Base-by-base conservation (phyloP, 2,329 filamentous ascomycete species). In the Phialophora macrospora region DNA sequence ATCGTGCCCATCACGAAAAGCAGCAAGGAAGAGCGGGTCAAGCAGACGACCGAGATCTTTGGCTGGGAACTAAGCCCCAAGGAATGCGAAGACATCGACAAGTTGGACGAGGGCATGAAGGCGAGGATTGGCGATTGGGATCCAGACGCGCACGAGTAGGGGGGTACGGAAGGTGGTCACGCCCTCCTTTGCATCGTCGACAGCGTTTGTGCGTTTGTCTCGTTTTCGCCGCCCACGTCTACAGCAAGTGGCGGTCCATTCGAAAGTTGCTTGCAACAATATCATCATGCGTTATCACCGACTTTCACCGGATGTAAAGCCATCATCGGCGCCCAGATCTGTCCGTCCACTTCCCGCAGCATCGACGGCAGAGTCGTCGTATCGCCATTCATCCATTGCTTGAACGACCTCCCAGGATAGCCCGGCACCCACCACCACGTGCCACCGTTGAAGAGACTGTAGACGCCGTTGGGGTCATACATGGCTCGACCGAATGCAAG, bases 311-410 rank as follows among this genome's bases (percentile, higher is more conserved):
- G 93, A 83, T 97, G 93, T 69, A 97, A 79, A 68, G 97, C 79
- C 88, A 97, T 94, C 0, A 90, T 91, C 11, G 92, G 92, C 48
- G 97, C 80, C 79, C 93, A 97, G 91, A 97, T 96, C 77, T 93
- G 90, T 20, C 89, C 88, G 4, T 83, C 84, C 67, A 84, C 77
- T 78, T 95, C 92, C 12, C 64, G 44, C 28, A 66, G 34, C 55
- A 63, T 58, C 11, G 24, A 52, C 72, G 90, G 88, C 77, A 90
- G 85, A 72, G 92, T 90, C 26, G 91, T 91, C 9, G 90, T 89
- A 63, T 92, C 89, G 69, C 91, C 90, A 74, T 92, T 88, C 46
- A 97, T 80, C 93, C 94, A 97, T 67, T 92, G 84, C 55, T 87
- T 84, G 81, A 94, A 97, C 74, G 97, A 74, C 69, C 92, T 91